Evolutionary conservation across 495 filamentous ascomycete genomes (phyloP), one percentile per base, ranked within the genome.

Genomic region (Halenospora varia): DNA sequence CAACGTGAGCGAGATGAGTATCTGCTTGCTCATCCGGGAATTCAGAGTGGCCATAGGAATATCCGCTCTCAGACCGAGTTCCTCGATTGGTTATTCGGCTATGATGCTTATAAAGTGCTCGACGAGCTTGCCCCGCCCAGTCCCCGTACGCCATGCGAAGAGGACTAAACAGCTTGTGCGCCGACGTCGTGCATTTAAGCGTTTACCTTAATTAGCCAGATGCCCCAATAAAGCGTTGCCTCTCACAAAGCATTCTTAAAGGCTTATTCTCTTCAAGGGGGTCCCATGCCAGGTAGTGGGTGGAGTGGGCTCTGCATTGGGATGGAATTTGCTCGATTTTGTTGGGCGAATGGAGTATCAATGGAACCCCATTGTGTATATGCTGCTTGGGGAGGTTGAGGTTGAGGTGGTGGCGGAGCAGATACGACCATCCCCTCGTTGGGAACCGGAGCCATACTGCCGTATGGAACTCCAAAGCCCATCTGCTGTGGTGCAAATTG

Each of bases 1-100:
- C 82, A 85, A 56, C 60, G 68, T 45, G 73, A 73, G 18, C 68
- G 84, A 51, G 82, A 75, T 52, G 61, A 71, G 20, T 48, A 74
- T 17, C 71, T 86, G 23, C 11, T 59, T 22, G 48, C 24, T 18
- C 53, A 64, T 58, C 57, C 55, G 8, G 62, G 57, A 10, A 61
- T 61, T 40, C 45, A 59, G 23, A 57, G 46, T 2, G 54, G 58
- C 13, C 57, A 64, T 29, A 15, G n/a, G 24, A 64, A 64, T 39
- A 64, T 61, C 41, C 55, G 62, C 3, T 49, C 29, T 11, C 26
- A 57, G 44, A 47, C 52, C 23, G 62, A 64, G n/a, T 64, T 64
- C 49, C 26, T 61, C 24, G 58, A 61, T 52, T 61, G 54, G 54
- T 51, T 64, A 25, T 64, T 64, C 53, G 62, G 62, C 41, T 61